Evolutionary conservation across 306 rosid genomes (phyloP).

Genomic region (Carpinus fangiana): DNA sequence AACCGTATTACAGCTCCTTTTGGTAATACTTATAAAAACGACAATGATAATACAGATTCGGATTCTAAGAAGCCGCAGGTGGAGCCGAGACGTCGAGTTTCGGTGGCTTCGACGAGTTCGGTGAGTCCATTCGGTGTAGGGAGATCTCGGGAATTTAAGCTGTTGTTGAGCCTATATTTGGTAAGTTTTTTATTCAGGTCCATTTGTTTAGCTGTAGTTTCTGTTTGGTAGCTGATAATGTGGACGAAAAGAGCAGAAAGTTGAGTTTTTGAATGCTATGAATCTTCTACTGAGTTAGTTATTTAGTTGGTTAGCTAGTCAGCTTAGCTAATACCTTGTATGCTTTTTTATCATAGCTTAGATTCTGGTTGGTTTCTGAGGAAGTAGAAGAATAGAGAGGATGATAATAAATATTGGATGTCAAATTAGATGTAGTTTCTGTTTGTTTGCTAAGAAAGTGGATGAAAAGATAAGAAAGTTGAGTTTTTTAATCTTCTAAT

Average conservation of each 20-base stretch:
- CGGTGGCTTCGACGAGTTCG: conserved; percentile 9
- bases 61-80: conserved; percentile 1
- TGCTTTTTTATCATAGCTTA: not conserved
- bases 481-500: not conserved
- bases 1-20: conserved; percentile 14
- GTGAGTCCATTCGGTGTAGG: conserved; percentile 6
- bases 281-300: not conserved
- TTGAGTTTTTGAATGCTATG: not conserved
- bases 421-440: too few relatives aligned
- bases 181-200: conserved; percentile 34
- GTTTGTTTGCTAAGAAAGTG: too few relatives aligned
- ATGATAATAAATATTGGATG: not conserved
- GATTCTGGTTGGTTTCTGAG: not conserved
- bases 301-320: not conserved
- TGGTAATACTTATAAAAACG: not conserved
- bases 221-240: not conserved
- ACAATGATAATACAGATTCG: not conserved
- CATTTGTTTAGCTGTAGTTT: not conserved
- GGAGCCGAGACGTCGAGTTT: conserved; percentile 1
- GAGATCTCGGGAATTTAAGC: conserved; percentile 24
- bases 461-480: not conserved
- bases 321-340: not conserved
- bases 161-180: conserved; percentile 39
- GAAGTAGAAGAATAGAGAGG: not conserved
- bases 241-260: not conserved